Evolutionary conservation across 1,284 basidiomycete genomes (phyloP).

Genomic region (Ceratobasidium sp.): DNA sequence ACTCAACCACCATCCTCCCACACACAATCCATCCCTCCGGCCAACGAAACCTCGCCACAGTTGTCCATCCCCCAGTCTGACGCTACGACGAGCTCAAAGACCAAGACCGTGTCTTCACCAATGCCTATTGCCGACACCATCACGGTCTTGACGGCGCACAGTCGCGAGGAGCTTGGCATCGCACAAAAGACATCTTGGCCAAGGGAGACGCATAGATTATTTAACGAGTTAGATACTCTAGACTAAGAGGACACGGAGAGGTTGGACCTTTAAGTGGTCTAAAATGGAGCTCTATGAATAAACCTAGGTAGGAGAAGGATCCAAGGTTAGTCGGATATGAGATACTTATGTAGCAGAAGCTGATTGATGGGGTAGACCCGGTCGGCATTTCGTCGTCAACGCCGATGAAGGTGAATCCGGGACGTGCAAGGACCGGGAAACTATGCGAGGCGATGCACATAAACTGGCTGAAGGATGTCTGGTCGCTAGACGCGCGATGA

Average conservation of each 20-base stretch:
- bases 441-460: constrained; percentile 97
- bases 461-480: constrained; percentile 98
- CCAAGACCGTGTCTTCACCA: too few species aligned
- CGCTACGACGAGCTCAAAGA: too few species aligned
- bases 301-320: constrained; percentile 98
- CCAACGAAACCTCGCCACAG: too few species aligned
- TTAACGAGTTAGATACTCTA: constrained; percentile 80
- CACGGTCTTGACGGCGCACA: too few species aligned
- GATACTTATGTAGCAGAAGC: background rate
- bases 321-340: constrained; percentile 67
- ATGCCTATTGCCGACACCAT: too few species aligned
- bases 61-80: constrained; percentile 53
- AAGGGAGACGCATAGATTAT: constrained; percentile 58
- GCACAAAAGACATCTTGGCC: too few species aligned
- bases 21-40: background rate
- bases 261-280: constrained; percentile 97
- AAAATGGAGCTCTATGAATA: constrained; percentile 99
- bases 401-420: constrained; percentile 99
- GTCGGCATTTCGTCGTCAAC: constrained; percentile 95
- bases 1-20: constrained; percentile 23
- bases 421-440: constrained; percentile 99
- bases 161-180: too few species aligned
- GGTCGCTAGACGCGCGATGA: constrained; percentile 98
- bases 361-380: constrained; percentile 66
- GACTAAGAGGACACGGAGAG: constrained; percentile 94